phyloP scores from a whole-genome alignment of 2,329 filamentous ascomycete genomes.

The Thielaviopsis punctulata region DNA sequence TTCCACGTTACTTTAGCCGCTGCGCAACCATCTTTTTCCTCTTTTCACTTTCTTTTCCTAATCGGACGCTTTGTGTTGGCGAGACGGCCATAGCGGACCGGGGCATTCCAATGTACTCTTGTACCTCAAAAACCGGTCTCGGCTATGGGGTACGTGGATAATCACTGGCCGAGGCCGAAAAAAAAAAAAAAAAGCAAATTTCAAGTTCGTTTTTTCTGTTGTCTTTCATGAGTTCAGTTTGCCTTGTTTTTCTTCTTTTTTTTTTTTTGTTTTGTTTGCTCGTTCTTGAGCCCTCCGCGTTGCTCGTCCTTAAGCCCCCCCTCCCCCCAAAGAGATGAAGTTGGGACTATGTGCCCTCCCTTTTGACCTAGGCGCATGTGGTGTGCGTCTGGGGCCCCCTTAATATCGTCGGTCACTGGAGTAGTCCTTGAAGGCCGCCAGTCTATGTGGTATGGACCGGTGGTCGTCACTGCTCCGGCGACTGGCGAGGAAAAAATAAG shows the following conservation, averaged over 20 bases:
- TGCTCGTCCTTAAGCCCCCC: too few relatives aligned
- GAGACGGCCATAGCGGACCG: too few relatives aligned
- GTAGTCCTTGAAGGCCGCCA: not conserved
- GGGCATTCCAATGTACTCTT: not conserved
- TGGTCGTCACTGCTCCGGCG: not conserved
- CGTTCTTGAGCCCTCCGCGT: not conserved
- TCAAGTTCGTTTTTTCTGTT: too few relatives aligned
- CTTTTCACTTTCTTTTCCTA: too few relatives aligned
- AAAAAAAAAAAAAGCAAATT: not conserved
- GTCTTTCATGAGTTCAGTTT: too few relatives aligned
- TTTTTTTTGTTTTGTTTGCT: too few relatives aligned
- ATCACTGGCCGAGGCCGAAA: not conserved
- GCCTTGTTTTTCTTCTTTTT: too few relatives aligned
- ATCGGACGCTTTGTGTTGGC: too few relatives aligned
- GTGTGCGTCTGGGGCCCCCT: not conserved
- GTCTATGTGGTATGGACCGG: not conserved
- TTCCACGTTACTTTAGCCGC: not conserved
- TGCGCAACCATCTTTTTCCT: too few relatives aligned
- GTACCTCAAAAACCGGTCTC: not conserved
- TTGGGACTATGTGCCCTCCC: not conserved
- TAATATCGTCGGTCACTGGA: not conserved
- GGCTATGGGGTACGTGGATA: not conserved
- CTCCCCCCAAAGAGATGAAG: not conserved
- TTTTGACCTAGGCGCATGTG: not conserved
- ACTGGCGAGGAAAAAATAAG: not conserved